phyloP scores from a whole-genome alignment of 1,139 yeast species.

The Kodamaea derodonti region DNA sequence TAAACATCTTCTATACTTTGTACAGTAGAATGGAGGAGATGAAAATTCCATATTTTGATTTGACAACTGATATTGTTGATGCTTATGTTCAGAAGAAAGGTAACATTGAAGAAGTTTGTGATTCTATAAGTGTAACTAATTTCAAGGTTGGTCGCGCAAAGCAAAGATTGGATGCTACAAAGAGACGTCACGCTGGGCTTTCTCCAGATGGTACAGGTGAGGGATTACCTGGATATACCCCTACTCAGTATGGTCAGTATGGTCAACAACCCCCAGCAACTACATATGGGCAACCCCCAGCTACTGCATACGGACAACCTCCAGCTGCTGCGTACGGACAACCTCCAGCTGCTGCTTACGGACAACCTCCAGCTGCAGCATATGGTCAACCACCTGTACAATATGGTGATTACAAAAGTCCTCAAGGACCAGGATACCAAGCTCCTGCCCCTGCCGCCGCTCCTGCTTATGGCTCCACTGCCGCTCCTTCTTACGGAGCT shows the following conservation, averaged over 20 bases:
- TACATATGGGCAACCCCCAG: conserved; percentile 11
- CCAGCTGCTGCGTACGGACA: conserved; percentile 12
- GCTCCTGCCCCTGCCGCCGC: conserved; percentile 10
- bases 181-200: conserved; percentile 54
- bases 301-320: conserved; percentile 14
- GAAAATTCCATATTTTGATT: conserved; percentile 94
- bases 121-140: conserved; percentile 80
- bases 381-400: conserved; percentile 12
- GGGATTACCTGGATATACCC: conserved; percentile 18
- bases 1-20: conserved; percentile 90
- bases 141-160: conserved; percentile 88
- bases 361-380: conserved; percentile 16
- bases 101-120: conserved; percentile 83
- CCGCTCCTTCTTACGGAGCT: conserved; percentile 12
- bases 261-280: conserved; percentile 8
- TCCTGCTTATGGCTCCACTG: conserved; percentile 16
- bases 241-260: conserved; percentile 17
- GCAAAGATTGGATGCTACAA: conserved; percentile 75
- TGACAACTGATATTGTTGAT: conserved; percentile 76
- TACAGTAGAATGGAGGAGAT: conserved; percentile 90
- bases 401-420: conserved; percentile 1
- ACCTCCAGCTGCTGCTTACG: conserved; percentile 15
- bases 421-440: conserved; percentile 10
- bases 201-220: conserved; percentile 25
- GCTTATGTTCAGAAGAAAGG: conserved; percentile 82